These are phyloP conservation scores for Fusarium sp. DNA, from an alignment of 2,329 filamentous ascomycete genomes.

Conservation along the genomic window DNA sequence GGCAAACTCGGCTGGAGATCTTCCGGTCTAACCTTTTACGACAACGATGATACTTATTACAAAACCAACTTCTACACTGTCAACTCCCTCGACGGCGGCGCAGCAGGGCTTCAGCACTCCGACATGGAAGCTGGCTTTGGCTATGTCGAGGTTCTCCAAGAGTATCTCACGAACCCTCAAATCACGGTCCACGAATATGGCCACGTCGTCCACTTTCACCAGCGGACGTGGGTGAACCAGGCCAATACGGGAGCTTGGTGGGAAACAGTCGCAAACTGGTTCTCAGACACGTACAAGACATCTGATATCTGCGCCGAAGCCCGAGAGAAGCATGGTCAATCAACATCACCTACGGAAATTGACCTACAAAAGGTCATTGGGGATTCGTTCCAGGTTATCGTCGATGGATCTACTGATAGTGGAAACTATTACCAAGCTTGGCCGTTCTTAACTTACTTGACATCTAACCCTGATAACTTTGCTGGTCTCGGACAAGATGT, in stretches of 20 bases:
- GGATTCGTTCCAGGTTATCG: background rate
- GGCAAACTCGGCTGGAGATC: background rate
- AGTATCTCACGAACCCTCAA: background rate
- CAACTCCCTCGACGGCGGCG: background rate
- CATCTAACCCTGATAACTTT: background rate
- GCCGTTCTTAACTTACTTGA: background rate
- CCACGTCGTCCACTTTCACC: background rate
- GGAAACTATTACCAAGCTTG: background rate
- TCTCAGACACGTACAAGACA: background rate
- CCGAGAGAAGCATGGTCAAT: background rate
- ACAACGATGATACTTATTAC: background rate
- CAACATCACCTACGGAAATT: background rate
- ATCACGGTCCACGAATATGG: background rate
- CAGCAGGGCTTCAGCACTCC: background rate
- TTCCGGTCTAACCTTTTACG: background rate
- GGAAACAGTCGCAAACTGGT: background rate
- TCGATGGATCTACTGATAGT: background rate
- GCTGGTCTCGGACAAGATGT: background rate
- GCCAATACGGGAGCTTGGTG: slow-evolving; percentile 1
- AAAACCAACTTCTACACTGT: background rate
- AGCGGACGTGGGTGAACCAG: background rate
- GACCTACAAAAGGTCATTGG: background rate
- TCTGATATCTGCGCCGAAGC: background rate
- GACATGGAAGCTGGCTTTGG: background rate
- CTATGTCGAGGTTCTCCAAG: background rate